Evolutionary conservation across 192 early-diverging fungal genomes (phyloP).

Genomic region (Entophlyctis helioformis): DNA sequence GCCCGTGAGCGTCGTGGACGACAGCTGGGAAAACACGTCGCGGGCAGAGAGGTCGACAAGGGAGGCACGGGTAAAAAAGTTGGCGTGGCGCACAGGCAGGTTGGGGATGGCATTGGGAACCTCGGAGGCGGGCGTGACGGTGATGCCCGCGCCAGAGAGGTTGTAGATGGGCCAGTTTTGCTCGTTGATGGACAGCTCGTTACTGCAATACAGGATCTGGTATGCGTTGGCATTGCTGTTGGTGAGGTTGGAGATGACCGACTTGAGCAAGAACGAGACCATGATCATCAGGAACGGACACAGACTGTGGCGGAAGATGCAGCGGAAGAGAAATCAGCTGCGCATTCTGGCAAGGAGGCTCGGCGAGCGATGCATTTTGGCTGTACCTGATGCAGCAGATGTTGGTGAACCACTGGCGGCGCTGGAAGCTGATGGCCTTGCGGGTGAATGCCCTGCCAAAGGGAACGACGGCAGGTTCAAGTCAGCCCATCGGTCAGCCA

Average conservation of each 20-base stretch:
- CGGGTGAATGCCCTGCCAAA: too few species aligned
- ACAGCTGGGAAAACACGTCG: too few species aligned
- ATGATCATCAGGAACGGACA: slow-evolving; percentile 57
- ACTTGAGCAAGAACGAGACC: slow-evolving; percentile 38
- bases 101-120: slow-evolving; percentile 4
- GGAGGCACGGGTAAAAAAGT: slow-evolving; percentile 12
- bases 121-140: neutral
- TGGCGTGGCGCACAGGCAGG: neutral
- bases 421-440: slow-evolving; percentile 4
- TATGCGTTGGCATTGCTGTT: slow-evolving; percentile 13
- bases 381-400: slow-evolving; percentile 7
- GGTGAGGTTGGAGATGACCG: slow-evolving; percentile 23
- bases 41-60: too few species aligned
- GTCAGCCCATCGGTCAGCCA: too few species aligned
- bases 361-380: too few species aligned
- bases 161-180: slow-evolving; percentile 21
- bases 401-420: slow-evolving; percentile 1
- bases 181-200: slow-evolving; percentile 7
- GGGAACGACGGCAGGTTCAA: too few species aligned
- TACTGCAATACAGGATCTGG: slow-evolving; percentile 27
- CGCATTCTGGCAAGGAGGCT: too few species aligned
- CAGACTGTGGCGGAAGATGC: slow-evolving; percentile 38
- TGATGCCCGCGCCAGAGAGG: slow-evolving; percentile 10
- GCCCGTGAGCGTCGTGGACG: too few species aligned
- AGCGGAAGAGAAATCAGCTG: too few species aligned